Evolutionary conservation across 75 land plant genomes (phyloP), one percentile per base, ranked within the genome.

Genomic region (Sequoia sempervirens): DNA sequence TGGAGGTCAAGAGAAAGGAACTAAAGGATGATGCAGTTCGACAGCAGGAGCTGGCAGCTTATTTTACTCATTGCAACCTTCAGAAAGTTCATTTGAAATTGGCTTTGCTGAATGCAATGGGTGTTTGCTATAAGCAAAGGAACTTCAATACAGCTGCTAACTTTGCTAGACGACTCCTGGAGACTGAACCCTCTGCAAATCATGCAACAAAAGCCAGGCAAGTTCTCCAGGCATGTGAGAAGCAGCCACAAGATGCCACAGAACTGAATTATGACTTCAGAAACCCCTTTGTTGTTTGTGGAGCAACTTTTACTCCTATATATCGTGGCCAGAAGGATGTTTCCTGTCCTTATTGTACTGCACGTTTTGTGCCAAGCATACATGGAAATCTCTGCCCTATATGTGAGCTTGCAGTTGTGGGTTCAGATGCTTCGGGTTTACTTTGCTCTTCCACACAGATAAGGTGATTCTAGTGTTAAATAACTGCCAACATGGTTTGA

Each of bases 1-100:
- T 92, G 80, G 94, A 91, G 72, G 82, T 92, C n/a, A 91, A 88
- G 89, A 91, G 94, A 85, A 91, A 85, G 82, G 93, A 91, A 72
- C 47, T 87, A 5, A 92, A 83, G 54, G 89, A 89, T 73, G 84
- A 92, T 38, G 75, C 85, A 38, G 88, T 89, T 61, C 88, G 89
- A 37, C 94, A 92, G 80, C 87, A 91, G 38, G 94, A 92, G 85
- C 89, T 92, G 37, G 91, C 94, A 54, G 94, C 94, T 15, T 91
- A 91, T 80, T 92, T 92, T 80, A 91, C 94, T 14, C 92, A 92
- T 69, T 92, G 93, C 83, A 87, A 87, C 52, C 88, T 92, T 56
- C 94, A 92, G 75, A 74, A 83, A 79, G 83, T 86, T 79, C 94
- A 92, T 83, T 38, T 89, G 86, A 89, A 87, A 81, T 84, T 92